Evolutionary conservation across 345 rosid species (phyloP), one percentile per base, ranked within the genome.

Genomic region (Dovyalis caffra): DNA sequence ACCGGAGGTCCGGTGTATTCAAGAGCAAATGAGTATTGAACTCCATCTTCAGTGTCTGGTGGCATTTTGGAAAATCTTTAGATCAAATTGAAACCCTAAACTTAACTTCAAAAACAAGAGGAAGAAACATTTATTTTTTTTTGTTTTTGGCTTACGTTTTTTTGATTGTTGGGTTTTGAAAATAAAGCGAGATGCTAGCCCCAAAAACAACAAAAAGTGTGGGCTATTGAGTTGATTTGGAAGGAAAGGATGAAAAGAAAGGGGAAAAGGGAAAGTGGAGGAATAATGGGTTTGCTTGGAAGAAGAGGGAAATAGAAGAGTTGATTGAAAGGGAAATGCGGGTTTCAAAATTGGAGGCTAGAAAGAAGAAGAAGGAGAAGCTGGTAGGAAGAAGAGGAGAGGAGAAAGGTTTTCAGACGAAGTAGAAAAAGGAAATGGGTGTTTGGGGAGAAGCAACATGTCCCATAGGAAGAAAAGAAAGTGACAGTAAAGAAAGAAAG

Each of bases 1-100:
- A 95, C 69, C 49, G 99, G 99, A 2, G 99, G 99, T 21, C 99
- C 99, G 25, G 81, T 76, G 72, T 96, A 96, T 66, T 93, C 97
- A 65, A 90, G 77, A 2, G 98, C 99, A 40, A 93, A 93, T 5
- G 97, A 87, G 84, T 87, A 93, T 71, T 85, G 86, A 21, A 66
- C 85, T 67, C 75, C 88, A 64, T 84, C 89, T 66, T 82, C 90
- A 1, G 67, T 72, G 56, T 34, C 84, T 68, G 76, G 74, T 69
- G 66, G 76, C 80, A 71, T 72, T 25, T 20, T 43, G 28, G 61
- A n/a, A 56, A 23, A 56, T 23, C 10, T 56, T 1, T 56, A 9
- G 61, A 56, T 56, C 61, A 56, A 56, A 56, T 3, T 23, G 61
- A 56, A 56, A 25, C 61, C 61, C 5, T 56, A 23, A 53, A 10